Evolutionary conservation across 495 filamentous ascomycete species (phyloP).

Genomic region (Acidiella bohemica): DNA sequence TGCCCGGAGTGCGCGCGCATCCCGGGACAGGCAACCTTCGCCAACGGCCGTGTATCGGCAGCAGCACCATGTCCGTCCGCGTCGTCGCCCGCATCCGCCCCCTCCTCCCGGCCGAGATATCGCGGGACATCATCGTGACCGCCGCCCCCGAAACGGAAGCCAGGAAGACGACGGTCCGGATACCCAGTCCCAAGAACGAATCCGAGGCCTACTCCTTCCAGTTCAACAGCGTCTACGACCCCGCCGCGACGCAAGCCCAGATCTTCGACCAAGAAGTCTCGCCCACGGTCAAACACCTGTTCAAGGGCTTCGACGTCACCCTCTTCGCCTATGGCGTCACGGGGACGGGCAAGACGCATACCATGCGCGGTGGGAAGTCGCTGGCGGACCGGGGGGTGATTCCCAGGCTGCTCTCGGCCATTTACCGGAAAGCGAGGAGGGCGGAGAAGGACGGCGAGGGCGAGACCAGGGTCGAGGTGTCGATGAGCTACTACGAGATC

Average conservation of each 20-base stretch:
- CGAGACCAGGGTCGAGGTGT: constrained; percentile 58
- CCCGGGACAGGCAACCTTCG: too few species aligned
- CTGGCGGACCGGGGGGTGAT: constrained; percentile 85
- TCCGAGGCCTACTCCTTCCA: constrained; percentile 83
- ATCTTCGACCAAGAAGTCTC: constrained; percentile 80
- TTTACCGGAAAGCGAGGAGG: constrained; percentile 76
- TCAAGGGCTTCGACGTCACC: constrained; percentile 85
- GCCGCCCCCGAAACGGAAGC: constrained; percentile 39
- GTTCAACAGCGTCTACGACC: constrained; percentile 87
- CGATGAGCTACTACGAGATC: constrained; percentile 93
- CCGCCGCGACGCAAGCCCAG: constrained; percentile 62
- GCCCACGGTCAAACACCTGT: constrained; percentile 75
- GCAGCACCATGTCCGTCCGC: constrained; percentile 48
- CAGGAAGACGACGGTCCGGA: constrained; percentile 57
- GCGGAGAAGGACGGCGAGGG: constrained; percentile 72
- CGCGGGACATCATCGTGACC: constrained; percentile 71
- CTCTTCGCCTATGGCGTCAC: constrained; percentile 95
- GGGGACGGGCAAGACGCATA: constrained; percentile 94
- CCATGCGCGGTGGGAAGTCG: constrained; percentile 88
- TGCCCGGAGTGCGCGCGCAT: too few species aligned
- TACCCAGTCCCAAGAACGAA: constrained; percentile 90
- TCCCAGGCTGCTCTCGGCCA: constrained; percentile 70
- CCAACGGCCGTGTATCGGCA: too few species aligned
- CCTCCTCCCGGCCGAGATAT: constrained; percentile 66
- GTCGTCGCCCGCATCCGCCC: constrained; percentile 86